Percentiles rank a stretch among this genome's conserved stretches.
These are phyloP conservation scores for Elaeis oleifera DNA, from an alignment of 202 grass and related monocot species.

Conservation along the genomic window DNA sequence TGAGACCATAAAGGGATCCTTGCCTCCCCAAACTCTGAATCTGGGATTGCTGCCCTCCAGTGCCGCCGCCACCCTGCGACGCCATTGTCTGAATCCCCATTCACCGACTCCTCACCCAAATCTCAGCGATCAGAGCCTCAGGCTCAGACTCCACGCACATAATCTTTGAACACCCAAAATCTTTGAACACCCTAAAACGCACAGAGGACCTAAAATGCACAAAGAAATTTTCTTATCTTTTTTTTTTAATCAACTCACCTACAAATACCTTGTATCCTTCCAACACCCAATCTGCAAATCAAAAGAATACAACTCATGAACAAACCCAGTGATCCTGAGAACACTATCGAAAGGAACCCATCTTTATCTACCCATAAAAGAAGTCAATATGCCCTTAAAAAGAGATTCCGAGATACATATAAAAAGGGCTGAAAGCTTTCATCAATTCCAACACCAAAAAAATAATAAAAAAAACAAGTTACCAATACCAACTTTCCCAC, in stretches of 20 bases:
- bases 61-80: slow-evolving; percentile 21
- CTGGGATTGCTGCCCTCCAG: slow-evolving; percentile 27
- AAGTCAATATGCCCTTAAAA: no score
- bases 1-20: slow-evolving; percentile 78
- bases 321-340: no score
- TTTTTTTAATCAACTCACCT: slow-evolving; percentile 1
- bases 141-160: background rate
- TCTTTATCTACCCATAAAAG: no score
- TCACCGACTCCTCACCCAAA: slow-evolving; percentile 8
- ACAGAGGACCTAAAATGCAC: slow-evolving; percentile 1
- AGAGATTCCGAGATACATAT: no score
- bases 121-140: background rate
- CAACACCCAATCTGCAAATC: slow-evolving; percentile 30
- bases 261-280: slow-evolving; percentile 7
- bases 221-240: background rate
- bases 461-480: no score
- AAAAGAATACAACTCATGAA: slow-evolving; percentile 13
- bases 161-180: background rate
- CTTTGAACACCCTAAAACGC: background rate
- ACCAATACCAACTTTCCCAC: no score
- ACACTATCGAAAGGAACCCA: no score
- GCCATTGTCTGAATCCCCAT: slow-evolving; percentile 77
- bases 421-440: no score
- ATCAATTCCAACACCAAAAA: no score
- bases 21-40: slow-evolving; percentile 54